phyloP scores from a whole-genome alignment of 257 asterid genomes.

The Verbascum thapsus region DNA sequence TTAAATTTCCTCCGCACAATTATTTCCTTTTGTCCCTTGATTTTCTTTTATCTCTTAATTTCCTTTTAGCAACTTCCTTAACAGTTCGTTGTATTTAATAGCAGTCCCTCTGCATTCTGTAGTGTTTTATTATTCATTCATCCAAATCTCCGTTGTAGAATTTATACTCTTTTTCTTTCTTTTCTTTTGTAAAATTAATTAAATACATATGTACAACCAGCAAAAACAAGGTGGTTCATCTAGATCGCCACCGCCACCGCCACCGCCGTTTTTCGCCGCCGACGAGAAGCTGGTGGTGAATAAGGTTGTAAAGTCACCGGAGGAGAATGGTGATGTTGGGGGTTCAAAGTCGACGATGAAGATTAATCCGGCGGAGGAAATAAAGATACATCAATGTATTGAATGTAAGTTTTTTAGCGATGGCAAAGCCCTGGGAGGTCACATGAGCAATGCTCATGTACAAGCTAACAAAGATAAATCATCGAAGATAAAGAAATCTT shows the following conservation, averaged over 20 bases:
- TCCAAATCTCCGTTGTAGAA: background rate
- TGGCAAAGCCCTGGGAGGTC: conserved; percentile 85
- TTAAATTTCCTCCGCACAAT: background rate
- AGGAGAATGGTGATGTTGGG: background rate
- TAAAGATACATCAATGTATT: conserved; percentile 41
- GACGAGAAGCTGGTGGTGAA: conserved; percentile 3
- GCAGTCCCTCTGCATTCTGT: conserved; percentile 33
- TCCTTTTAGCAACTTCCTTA: conserved; percentile 32
- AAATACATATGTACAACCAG: background rate
- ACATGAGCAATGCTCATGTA: conserved; percentile 74
- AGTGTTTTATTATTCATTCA: conserved; percentile 32
- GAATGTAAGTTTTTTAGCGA: conserved; percentile 56
- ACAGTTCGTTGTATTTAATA: conserved; percentile 17
- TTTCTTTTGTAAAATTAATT: background rate
- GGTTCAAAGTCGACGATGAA: background rate
- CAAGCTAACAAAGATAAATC: conserved; percentile 54
- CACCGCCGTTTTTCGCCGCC: background rate
- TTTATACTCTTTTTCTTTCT: background rate
- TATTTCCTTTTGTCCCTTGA: too few species aligned
- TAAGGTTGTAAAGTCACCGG: too few species aligned
- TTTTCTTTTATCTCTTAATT: conserved; percentile 27
- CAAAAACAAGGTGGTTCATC: background rate
- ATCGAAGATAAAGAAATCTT: too few species aligned
- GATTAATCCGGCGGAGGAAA: background rate
- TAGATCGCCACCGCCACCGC: background rate